Base-by-base conservation (phyloP, 495 filamentous ascomycete species). In the Endocarpon pusillum region DNA sequence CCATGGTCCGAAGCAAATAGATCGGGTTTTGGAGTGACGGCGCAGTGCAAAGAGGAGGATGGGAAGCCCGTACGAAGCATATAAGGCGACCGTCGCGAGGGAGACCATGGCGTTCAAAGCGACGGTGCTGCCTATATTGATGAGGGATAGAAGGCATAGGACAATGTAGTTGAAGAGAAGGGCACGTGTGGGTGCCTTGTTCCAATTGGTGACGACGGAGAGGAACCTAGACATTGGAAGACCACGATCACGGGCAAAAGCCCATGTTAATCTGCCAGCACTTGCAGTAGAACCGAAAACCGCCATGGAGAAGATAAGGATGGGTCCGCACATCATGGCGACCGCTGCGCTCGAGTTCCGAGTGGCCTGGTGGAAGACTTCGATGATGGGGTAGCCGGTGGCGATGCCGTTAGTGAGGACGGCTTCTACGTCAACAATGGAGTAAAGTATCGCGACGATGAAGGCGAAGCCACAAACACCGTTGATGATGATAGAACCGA, bases 201-300 rank as follows among this genome's bases (percentile, higher is more conserved):
- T 19, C 32, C 4, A 21, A 21, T 4, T 25, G 29, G 44, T 45
- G 19, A 54, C 61, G 21, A 54, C 41, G 10, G 48, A 53, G 27
- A 75, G 62, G 38, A 62, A 59, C 2, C 41, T 39, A 9, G 61
- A 65, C 40, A 66, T 69, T 2, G 73, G 73, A 0, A 77, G 49
- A 8, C 69, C 73, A 10, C 59, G 48, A 43, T 78, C 73, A 4
- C 71, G 49, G 8, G 73, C 69, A 43, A 78, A 77, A 2, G 71
- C 58, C 64, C 66, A 77, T 9, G 54, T 54, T 29, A 67, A 59
- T 15, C 73, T 57, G 2, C 63, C 67, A 10, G 61, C 58, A 4
- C 66, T 61, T 3, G 71, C 68, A 3, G 67, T 45, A 16, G 59
- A 48, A 32, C 57, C 62, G 43, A 71, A 60, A 38, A 57, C 49